phyloP scores from a whole-genome alignment of 1,284 basidiomycete genomes.

The Macrocystidia cucumis region DNA sequence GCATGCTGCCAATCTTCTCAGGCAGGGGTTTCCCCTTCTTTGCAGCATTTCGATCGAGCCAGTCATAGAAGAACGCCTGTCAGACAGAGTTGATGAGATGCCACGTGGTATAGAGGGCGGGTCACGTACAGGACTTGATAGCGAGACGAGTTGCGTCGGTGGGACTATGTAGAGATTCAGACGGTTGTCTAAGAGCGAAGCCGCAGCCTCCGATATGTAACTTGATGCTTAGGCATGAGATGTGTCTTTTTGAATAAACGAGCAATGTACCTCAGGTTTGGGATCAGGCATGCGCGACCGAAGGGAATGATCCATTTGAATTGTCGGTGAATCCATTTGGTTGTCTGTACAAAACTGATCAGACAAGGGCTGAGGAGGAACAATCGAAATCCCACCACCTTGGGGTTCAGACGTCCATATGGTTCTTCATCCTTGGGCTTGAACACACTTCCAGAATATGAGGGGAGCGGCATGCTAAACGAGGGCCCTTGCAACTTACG shows the following conservation, averaged over 20 bases:
- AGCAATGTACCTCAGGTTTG: constrained; percentile 62
- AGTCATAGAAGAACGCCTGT: constrained; percentile 86
- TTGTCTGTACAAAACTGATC: constrained; percentile 42
- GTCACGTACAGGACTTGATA: constrained; percentile 64
- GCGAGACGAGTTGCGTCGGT: constrained; percentile 74
- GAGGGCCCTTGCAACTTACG: too few species aligned
- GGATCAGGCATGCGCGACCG: constrained; percentile 78
- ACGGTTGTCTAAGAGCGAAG: constrained; percentile 75
- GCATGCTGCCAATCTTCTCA: constrained; percentile 87
- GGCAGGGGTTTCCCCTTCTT: constrained; percentile 78
- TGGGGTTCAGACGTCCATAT: constrained; percentile 78
- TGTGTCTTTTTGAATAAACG: constrained; percentile 1
- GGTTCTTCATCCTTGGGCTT: constrained; percentile 90
- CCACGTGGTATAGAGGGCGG: neutral
- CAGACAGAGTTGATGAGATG: neutral
- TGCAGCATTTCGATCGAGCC: constrained; percentile 70
- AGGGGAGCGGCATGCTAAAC: neutral
- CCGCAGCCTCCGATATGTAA: constrained; percentile 61
- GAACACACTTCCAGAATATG: constrained; percentile 58
- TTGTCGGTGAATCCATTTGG: constrained; percentile 87
- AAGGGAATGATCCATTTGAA: constrained; percentile 84
- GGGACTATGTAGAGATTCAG: constrained; percentile 80
- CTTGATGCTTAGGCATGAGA: constrained; percentile 15
- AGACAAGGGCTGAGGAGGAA: neutral
- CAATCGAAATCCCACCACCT: constrained; percentile 30